phyloP scores from a whole-genome alignment of 2,329 filamentous ascomycete species.

The Cladosporium sp. region DNA sequence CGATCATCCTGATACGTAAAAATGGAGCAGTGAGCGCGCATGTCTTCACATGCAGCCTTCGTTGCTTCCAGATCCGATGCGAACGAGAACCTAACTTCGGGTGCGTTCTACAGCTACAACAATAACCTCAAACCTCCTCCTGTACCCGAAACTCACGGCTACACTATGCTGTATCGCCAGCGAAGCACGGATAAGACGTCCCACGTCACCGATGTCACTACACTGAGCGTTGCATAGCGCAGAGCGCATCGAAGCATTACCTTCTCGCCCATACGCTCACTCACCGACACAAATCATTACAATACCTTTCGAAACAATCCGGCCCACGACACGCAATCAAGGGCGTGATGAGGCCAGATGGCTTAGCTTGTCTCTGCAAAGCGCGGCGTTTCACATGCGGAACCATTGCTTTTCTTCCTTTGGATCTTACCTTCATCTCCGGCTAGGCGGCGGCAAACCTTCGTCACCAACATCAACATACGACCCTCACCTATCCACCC shows the following conservation, averaged over 20 bases:
- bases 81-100: slow-evolving; percentile 3
- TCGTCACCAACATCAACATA: too few species aligned
- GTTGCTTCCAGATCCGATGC: too few species aligned
- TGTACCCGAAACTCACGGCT: not conserved
- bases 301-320: too few species aligned
- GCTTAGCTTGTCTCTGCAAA: slow-evolving; percentile 3
- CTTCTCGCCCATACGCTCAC: too few species aligned
- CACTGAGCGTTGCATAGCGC: not conserved
- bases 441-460: not conserved
- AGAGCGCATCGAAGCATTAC: too few species aligned
- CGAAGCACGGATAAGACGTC: not conserved
- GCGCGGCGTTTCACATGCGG: slow-evolving; percentile 5
- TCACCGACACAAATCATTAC: not conserved
- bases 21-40: too few species aligned
- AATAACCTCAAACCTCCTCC: not conserved
- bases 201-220: not conserved
- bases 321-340: too few species aligned
- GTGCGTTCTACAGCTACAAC: slow-evolving; percentile 1
- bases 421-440: not conserved
- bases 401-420: too few species aligned
- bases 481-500: too few species aligned
- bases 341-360: too few species aligned
- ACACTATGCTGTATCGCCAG: not conserved
- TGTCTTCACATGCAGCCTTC: too few species aligned
- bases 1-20: slow-evolving; percentile 7